phyloP scores from a whole-genome alignment of 306 rosid genomes.

The Nissolia schottii region DNA sequence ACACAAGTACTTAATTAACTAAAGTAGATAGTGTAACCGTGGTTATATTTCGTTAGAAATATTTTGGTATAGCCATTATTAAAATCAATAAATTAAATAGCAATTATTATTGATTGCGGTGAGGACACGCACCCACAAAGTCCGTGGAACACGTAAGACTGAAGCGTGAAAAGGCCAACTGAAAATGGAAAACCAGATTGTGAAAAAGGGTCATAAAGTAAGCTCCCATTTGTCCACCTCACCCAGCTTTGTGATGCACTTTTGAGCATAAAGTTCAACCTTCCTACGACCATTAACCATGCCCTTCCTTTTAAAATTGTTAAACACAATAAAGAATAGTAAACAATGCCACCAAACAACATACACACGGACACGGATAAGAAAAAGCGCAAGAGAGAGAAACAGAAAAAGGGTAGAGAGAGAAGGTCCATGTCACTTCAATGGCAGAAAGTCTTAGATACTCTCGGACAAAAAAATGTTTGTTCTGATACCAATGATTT shows the following conservation, averaged over 20 bases:
- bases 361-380: neutral
- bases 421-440: neutral
- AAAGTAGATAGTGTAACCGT: neutral
- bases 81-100: neutral
- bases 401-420: neutral
- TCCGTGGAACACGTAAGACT: neutral
- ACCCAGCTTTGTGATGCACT: constrained; percentile 32
- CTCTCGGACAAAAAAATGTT: neutral
- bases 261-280: constrained; percentile 18
- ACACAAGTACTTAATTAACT: neutral
- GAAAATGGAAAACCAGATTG: neutral
- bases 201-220: constrained; percentile 9
- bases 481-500: too few relatives aligned
- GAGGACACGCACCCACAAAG: neutral
- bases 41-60: neutral
- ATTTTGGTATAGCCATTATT: neutral
- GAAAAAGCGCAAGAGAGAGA: neutral
- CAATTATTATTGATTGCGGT: neutral
- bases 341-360: neutral
- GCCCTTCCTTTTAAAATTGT: neutral
- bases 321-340: neutral
- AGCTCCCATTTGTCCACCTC: constrained; percentile 20
- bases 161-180: constrained; percentile 6
- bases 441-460: neutral
- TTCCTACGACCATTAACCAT: neutral